Evolutionary conservation across 345 rosid species (phyloP), one percentile per base, ranked within the genome.

Genomic region (Aurinia saxatilis): DNA sequence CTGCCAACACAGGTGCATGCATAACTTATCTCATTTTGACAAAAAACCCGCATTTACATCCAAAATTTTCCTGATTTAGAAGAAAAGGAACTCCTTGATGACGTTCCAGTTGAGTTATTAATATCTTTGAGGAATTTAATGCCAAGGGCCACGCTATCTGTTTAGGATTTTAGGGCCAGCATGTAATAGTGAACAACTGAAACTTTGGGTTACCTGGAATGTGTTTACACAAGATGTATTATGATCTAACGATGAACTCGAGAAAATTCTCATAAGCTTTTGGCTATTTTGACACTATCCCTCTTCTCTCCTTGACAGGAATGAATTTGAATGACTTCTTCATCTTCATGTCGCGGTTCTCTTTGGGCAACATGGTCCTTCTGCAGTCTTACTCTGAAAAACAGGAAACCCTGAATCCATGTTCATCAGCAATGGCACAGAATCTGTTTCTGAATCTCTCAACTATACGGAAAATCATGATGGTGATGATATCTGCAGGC

Each of bases 301-400:
- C 48, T 40, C 46, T 63, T 64, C 9, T 10, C 27, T 57, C 48
- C 12, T 50, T 17, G 51, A 17, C 87, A 92, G 96, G 97, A 74
- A 87, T 92, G 91, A 89, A 92, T 79, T 81, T 89, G 64, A 41
- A 57, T 18, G 96, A 89, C 68, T 89, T 87, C 59, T 82, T 82
- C 53, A 64, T 71, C 59, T 87, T 87, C 77, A 71, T 92, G 58
- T 70, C 83, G 3, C 79, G 71, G 55, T 68, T 92, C 44, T 67
- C 86, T 64, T 66, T 87, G 53, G 85, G 85, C 7, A 81, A 82
- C 61, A 48, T 80, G 73, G 70, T 70, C 53, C 77, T 75, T 42
- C 77, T 80, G 35, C 74, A 66, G 50, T 15, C 34, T 35, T 52
- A 51, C 30, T 44, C 39, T 41, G 55, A 44, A 15, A 40, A 67